phyloP scores from a whole-genome alignment of 1,284 basidiomycete genomes.

The Cystobasidium pallidum region DNA sequence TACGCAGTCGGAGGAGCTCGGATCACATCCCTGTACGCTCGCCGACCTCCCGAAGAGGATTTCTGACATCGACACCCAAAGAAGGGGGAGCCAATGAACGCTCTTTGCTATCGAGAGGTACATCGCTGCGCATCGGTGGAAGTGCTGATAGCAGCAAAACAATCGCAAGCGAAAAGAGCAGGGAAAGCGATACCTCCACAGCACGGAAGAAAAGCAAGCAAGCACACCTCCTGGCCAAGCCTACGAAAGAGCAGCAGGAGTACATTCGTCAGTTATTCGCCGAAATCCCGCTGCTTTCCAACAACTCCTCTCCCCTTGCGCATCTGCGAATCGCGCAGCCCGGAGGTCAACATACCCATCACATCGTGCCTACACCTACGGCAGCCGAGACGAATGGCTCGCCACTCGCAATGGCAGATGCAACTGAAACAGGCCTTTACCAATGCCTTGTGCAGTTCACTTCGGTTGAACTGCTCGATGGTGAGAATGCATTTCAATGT shows the following conservation, averaged over 20 bases:
- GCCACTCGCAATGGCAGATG: slow-evolving; percentile 15
- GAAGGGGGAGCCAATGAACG: not conserved
- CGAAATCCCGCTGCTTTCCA: slow-evolving; percentile 48
- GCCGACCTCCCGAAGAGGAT: not conserved
- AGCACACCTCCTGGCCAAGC: slow-evolving; percentile 46
- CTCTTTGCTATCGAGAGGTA: slow-evolving; percentile 8
- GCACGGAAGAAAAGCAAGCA: slow-evolving; percentile 7
- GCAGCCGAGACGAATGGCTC: slow-evolving; percentile 25
- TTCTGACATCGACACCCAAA: not conserved
- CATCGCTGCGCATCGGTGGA: not conserved
- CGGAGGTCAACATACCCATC: slow-evolving; percentile 29
- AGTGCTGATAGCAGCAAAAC: slow-evolving; percentile 9
- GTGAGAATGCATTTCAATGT: slow-evolving; percentile 91
- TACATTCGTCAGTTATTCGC: slow-evolving; percentile 51
- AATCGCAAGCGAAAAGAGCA: not conserved
- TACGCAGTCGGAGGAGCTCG: slow-evolving; percentile 26
- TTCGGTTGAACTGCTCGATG: slow-evolving; percentile 83
- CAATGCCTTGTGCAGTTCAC: slow-evolving; percentile 81
- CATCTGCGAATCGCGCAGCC: slow-evolving; percentile 50
- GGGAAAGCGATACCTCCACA: slow-evolving; percentile 10
- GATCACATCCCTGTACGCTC: slow-evolving; percentile 20
- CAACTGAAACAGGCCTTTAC: slow-evolving; percentile 57
- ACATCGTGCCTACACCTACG: slow-evolving; percentile 10
- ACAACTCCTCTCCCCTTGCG: slow-evolving; percentile 10
- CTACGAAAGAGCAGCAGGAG: slow-evolving; percentile 49